Conservation (phyloP, 1,284 basidiomycete genomes). For the Ganoderma sp. region DNA sequence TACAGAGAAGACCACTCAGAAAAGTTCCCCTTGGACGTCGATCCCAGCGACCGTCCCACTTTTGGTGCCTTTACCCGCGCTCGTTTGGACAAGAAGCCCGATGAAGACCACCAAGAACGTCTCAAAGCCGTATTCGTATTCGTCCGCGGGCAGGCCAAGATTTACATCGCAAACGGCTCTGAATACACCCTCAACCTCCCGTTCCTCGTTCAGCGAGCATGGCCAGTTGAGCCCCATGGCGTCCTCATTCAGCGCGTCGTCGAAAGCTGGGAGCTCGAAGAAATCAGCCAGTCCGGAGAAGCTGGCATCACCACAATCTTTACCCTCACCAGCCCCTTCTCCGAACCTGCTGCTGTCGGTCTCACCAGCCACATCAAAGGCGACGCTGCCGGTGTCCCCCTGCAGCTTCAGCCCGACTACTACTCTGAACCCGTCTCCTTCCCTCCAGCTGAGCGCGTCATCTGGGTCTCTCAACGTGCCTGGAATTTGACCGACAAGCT, state of each 20-base stretch:
- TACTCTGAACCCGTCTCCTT: conserved; percentile 54
- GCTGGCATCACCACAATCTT: conserved; percentile 77
- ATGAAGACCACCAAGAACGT: conserved; percentile 42
- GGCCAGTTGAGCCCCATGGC: conserved; percentile 79
- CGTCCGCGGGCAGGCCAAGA: conserved; percentile 73
- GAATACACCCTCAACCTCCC: conserved; percentile 84
- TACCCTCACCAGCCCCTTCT: conserved; percentile 75
- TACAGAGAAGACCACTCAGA: conserved; percentile 44
- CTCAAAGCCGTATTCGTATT: conserved; percentile 78
- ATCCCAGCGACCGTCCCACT: conserved; percentile 43
- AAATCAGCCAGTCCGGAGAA: conserved; percentile 66
- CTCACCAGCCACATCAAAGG: conserved; percentile 62
- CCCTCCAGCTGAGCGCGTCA: conserved; percentile 63
- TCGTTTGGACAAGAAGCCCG: conserved; percentile 39
- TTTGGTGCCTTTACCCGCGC: conserved; percentile 63
- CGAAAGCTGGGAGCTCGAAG: conserved; percentile 68
- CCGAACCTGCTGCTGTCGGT: conserved; percentile 76
- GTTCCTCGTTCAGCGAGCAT: conserved; percentile 78
- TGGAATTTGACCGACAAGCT: conserved; percentile 54
- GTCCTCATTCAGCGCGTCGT: conserved; percentile 80
- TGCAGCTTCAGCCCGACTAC: conserved; percentile 58
- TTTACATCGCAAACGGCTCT: conserved; percentile 76
- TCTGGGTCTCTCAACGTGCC: conserved; percentile 60
- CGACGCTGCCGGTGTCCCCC: conserved; percentile 46
- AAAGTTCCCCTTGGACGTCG: conserved; percentile 42